phyloP scores from a whole-genome alignment of 305 asterid genomes.

The Vinca major region DNA sequence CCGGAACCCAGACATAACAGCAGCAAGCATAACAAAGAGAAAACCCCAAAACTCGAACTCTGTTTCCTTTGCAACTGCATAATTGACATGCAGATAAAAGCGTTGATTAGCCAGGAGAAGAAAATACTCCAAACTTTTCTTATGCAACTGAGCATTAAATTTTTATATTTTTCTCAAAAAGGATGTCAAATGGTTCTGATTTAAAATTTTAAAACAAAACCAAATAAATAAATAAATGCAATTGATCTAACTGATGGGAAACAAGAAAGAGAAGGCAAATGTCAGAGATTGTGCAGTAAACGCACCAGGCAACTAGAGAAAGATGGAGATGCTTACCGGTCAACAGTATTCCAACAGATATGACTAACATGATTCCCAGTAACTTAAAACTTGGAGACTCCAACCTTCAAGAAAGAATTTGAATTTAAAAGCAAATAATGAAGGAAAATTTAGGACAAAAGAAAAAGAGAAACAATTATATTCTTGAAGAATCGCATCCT shows the following conservation, averaged over 20 bases:
- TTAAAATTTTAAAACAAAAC: neutral
- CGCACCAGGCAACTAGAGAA: neutral
- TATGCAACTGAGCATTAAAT: neutral
- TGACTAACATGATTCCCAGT: conserved; percentile 70
- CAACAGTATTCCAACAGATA: conserved; percentile 75
- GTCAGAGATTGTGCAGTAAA: neutral
- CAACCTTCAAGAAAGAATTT: conserved; percentile 44
- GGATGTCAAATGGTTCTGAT: neutral
- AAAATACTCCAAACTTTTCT: neutral
- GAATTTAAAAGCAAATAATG: conserved; percentile 22
- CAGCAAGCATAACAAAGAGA: conserved; percentile 90
- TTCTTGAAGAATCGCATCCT: neutral
- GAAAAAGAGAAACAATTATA: neutral
- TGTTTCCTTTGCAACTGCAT: conserved; percentile 91
- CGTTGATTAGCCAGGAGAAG: neutral
- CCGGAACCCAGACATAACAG: conserved; percentile 98
- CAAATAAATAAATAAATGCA: neutral
- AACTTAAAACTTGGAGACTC: conserved; percentile 94
- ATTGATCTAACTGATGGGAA: neutral
- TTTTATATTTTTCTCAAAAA: neutral
- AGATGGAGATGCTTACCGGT: conserved; percentile 49
- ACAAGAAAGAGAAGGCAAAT: neutral
- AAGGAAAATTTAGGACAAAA: neutral
- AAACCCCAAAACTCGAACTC: conserved; percentile 98
- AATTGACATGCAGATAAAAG: conserved; percentile 1